These are phyloP conservation scores for Millerozyma miso DNA, from an alignment of 805 yeast genomes.

Conservation along the genomic window DNA sequence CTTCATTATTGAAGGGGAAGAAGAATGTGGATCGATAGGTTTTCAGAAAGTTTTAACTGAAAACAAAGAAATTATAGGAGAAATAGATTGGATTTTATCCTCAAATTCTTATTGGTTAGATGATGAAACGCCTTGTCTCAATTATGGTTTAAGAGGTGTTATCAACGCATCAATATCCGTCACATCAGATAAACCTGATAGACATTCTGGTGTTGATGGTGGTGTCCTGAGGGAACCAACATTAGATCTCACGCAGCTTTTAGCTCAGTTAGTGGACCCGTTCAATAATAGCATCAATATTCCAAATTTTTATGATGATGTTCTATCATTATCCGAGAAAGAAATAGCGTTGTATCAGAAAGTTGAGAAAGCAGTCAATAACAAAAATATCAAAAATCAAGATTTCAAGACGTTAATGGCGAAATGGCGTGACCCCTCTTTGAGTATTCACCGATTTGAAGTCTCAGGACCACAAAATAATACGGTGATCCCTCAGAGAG, in stretches of 20 bases:
- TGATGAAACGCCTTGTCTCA: conserved; percentile 82
- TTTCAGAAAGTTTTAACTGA: conserved; percentile 62
- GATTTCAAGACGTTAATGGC: conserved; percentile 53
- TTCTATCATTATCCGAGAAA: conserved; percentile 49
- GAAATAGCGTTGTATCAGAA: conserved; percentile 63
- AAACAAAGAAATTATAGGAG: conserved; percentile 46
- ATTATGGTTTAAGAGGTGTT: conserved; percentile 92
- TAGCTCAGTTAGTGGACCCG: conserved; percentile 58
- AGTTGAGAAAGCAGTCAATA: conserved; percentile 40
- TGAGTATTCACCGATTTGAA: conserved; percentile 77
- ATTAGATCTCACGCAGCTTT: conserved; percentile 70
- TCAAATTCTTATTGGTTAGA: conserved; percentile 95
- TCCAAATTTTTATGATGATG: conserved; percentile 70
- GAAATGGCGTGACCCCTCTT: conserved; percentile 87
- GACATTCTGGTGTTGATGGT: conserved; percentile 97
- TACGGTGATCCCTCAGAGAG: conserved; percentile 84
- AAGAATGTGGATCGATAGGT: conserved; percentile 89
- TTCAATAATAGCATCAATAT: conserved; percentile 44
- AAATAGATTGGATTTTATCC: conserved; percentile 82
- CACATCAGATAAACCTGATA: conserved; percentile 71
- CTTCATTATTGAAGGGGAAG: conserved; percentile 90
- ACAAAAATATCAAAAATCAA: conserved; percentile 29
- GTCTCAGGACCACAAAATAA: conserved; percentile 89
- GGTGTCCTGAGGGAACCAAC: conserved; percentile 88
- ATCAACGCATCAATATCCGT: conserved; percentile 73